A percentile compares a stretch with the other conserved stretches of the same genome.
phyloP scores from a whole-genome alignment of 768 basidiomycete species.

The Suillus cothurnatus region DNA sequence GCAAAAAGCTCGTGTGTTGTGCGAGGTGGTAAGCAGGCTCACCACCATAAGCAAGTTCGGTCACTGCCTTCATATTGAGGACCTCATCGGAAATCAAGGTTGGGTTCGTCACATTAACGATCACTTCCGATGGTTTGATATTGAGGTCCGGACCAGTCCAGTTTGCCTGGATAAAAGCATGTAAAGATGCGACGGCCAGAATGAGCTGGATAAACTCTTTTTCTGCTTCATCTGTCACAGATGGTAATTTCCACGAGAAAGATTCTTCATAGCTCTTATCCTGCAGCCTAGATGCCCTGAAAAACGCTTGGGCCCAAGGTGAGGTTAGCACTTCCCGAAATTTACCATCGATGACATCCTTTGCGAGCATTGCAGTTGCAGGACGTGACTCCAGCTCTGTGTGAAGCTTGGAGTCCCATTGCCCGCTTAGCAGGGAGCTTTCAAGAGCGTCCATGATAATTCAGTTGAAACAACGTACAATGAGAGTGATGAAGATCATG shows the following conservation, averaged over 20 bases:
- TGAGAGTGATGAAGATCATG: constrained; percentile 1
- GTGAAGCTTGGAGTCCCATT: constrained; percentile 37
- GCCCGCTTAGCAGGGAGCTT: constrained; percentile 57
- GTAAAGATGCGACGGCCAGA: constrained; percentile 77
- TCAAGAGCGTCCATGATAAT: constrained; percentile 42
- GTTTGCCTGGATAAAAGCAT: constrained; percentile 90
- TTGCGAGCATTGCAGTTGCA: constrained; percentile 42
- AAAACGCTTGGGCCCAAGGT: constrained; percentile 42
- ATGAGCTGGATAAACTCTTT: constrained; percentile 60
- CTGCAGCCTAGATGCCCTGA: constrained; percentile 37
- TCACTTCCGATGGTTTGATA: constrained; percentile 46
- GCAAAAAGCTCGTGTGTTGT: constrained; percentile 65
- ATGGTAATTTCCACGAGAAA: constrained; percentile 32
- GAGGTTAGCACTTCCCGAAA: constrained; percentile 57
- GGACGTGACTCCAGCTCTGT: constrained; percentile 25
- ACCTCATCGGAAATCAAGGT: constrained; percentile 42
- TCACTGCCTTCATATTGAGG: constrained; percentile 67
- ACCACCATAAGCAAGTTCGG: constrained; percentile 80
- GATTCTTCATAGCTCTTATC: constrained; percentile 42
- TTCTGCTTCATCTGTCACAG: constrained; percentile 38
- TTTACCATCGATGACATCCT: constrained; percentile 59
- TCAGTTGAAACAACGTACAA: not conserved
- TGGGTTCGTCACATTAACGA: constrained; percentile 38
- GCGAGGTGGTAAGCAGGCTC: constrained; percentile 97
- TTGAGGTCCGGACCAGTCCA: constrained; percentile 94